These are phyloP conservation scores for Amylocystis lapponica DNA, from an alignment of 768 basidiomycete species.

Conservation along the genomic window DNA sequence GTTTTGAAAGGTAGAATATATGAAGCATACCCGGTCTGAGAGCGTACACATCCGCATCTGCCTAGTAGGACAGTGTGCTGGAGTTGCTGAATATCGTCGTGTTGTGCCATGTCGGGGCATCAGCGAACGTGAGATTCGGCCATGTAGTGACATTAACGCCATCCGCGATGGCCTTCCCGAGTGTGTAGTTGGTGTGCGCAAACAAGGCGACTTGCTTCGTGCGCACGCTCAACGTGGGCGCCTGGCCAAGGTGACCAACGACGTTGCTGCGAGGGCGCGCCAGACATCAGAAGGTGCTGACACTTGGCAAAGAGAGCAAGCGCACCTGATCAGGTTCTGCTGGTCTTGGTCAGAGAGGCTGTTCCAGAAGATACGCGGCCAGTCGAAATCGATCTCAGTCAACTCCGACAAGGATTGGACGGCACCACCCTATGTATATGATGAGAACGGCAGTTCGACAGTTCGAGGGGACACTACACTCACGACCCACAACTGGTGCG, in stretches of 20 bases:
- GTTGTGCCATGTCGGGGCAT: slow-evolving; percentile 20
- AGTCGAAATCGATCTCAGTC: slow-evolving; percentile 35
- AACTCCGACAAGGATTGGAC: slow-evolving; percentile 31
- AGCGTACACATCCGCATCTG: too few species aligned
- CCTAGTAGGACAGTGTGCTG: slow-evolving; percentile 16
- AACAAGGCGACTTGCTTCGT: slow-evolving; percentile 30
- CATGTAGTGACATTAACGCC: slow-evolving; percentile 22
- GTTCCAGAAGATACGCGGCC: slow-evolving; percentile 34
- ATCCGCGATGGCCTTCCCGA: slow-evolving; percentile 31
- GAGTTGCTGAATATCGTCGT: slow-evolving; percentile 10
- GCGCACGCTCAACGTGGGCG: slow-evolving; percentile 22
- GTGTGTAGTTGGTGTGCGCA: slow-evolving; percentile 29
- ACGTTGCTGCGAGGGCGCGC: slow-evolving; percentile 23
- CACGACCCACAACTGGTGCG: slow-evolving; percentile 34
- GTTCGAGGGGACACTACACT: slow-evolving; percentile 1
- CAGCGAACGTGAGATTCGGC: slow-evolving; percentile 12
- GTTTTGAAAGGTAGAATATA: too few species aligned
- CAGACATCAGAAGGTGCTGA: not conserved
- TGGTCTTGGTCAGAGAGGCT: slow-evolving; percentile 30
- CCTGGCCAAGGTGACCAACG: slow-evolving; percentile 33
- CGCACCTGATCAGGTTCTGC: slow-evolving; percentile 29
- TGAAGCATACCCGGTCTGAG: too few species aligned
- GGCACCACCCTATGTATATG: slow-evolving; percentile 28
- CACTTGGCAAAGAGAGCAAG: not conserved
- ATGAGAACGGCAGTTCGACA: not conserved